Percentiles rank a stretch among this genome's conserved stretches.
Conservation (phyloP, 495 filamentous ascomycete genomes). For the Poronia punctata region DNA sequence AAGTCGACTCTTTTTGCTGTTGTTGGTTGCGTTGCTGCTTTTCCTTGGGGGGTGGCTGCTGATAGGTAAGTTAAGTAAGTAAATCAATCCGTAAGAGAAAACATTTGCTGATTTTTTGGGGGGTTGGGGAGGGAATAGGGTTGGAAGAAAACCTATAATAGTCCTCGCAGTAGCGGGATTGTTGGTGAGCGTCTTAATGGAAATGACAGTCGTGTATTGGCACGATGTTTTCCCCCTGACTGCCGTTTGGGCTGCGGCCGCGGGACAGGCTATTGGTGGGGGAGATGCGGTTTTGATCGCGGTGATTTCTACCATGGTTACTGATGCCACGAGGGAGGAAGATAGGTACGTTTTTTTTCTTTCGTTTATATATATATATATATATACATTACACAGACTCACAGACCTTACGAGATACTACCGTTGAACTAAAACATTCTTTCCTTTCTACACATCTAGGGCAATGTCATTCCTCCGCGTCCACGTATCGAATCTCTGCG, state of each 20-base stretch:
- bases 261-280: conserved; percentile 47
- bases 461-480: conserved; percentile 33
- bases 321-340: conserved; percentile 49
- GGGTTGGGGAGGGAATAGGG: too few species aligned
- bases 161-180: conserved; percentile 28
- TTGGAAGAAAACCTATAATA: conserved; percentile 36
- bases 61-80: conserved; percentile 15
- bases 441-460: conserved; percentile 31
- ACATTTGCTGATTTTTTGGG: too few species aligned
- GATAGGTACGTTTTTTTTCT: conserved; percentile 44
- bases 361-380: too few species aligned
- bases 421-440: conserved; percentile 25
- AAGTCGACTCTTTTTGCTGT: conserved; percentile 13
- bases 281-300: conserved; percentile 44
- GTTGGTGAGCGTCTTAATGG: conserved; percentile 28
- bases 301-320: conserved; percentile 50
- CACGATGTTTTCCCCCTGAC: conserved; percentile 40
- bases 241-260: conserved; percentile 45
- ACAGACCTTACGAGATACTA: background rate
- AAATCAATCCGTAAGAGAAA: too few species aligned
- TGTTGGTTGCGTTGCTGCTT: conserved; percentile 15
- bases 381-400: too few species aligned
- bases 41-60: conserved; percentile 23
- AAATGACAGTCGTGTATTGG: conserved; percentile 30
- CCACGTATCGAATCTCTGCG: conserved; percentile 26